Base-by-base conservation (phyloP, 768 basidiomycete genomes). In the Mycena latifolia region DNA sequence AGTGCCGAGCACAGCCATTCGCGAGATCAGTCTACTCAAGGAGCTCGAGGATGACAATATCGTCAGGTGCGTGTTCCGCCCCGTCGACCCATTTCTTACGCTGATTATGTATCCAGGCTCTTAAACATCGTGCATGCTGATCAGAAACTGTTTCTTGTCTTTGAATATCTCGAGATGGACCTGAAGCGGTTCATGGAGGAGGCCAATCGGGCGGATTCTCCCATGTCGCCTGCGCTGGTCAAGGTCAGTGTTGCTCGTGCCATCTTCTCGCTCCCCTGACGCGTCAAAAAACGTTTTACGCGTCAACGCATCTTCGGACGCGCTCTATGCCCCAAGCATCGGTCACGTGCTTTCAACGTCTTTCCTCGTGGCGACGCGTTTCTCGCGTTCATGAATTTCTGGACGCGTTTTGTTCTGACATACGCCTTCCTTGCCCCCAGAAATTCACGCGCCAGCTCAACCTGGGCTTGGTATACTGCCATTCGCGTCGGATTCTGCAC, bases 41-140 rank as follows among this genome's bases (percentile, higher is more conserved):
- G 98, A 99, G 77, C 86, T 99, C 73, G 94, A 93, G 77, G 93
- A 99, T 77, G 94, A 95, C 37, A 94, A 98, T 76, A 94, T 99
- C 74, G 98, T 99, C 75, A 88, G 89, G 98, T 93, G 75, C 72
- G 84, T 77, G 27, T 47, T 24, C 18, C 31, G 24, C 58, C 53
- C 29, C 45, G 55, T 63, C 56, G 31, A 48, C 31, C 48, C 51
- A 8, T 51, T 43, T 35, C 43, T 48, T 9, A 31, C 48, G 3
- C 18, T 18, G 11, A 29, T 53, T 46, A 60, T 50, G 50, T 53
- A 72, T 59, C 29, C 72, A 99, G 98, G 77, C 83, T 99, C 67
- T 84, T 98, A 56, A 96, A 99, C 78, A 98, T 99, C 71, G 94
- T 99, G 5, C 97, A 99, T 75, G 92, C 92, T 15, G 98, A 99